Evolutionary conservation across 768 basidiomycete genomes (phyloP).

Genomic region (Galerina sulciceps): DNA sequence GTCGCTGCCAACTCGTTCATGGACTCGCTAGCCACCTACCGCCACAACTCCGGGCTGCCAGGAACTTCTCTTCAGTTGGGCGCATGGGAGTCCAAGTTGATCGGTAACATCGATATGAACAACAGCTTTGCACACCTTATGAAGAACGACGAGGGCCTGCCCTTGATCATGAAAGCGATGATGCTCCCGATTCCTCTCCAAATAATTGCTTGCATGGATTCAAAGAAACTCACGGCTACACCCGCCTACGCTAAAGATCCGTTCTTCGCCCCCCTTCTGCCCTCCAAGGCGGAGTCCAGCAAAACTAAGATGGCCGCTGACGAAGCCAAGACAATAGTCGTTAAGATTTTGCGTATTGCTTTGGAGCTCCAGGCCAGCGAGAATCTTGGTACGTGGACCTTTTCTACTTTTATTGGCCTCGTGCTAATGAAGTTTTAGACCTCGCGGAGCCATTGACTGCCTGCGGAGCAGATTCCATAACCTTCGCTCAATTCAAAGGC

Average conservation of each 20-base stretch:
- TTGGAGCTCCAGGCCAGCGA: conserved; percentile 32
- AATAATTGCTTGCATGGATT: conserved; percentile 25
- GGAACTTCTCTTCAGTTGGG: conserved; percentile 32
- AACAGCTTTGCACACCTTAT: conserved; percentile 24
- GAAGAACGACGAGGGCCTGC: conserved; percentile 22
- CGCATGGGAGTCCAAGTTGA: conserved; percentile 33
- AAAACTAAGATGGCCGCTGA: conserved; percentile 18
- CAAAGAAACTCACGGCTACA: conserved; percentile 20
- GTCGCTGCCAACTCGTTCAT: conserved; percentile 34
- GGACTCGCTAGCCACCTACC: conserved; percentile 31
- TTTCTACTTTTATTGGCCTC: background rate
- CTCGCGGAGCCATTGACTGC: conserved; percentile 29
- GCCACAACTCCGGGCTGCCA: conserved; percentile 29
- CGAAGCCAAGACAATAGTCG: conserved; percentile 21
- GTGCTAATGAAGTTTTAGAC: conserved; percentile 19
- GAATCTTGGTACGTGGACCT: conserved; percentile 27
- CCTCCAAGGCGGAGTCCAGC: conserved; percentile 1
- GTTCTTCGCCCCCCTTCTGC: conserved; percentile 23
- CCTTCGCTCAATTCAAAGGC: conserved; percentile 37
- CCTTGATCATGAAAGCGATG: conserved; percentile 27
- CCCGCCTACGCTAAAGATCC: conserved; percentile 26
- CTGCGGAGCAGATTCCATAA: conserved; percentile 37
- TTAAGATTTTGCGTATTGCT: conserved; percentile 27
- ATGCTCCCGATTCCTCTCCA: conserved; percentile 23
- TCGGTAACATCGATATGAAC: conserved; percentile 23